phyloP scores from a whole-genome alignment of 768 basidiomycete genomes.

The Agrocybe chaxingu region DNA sequence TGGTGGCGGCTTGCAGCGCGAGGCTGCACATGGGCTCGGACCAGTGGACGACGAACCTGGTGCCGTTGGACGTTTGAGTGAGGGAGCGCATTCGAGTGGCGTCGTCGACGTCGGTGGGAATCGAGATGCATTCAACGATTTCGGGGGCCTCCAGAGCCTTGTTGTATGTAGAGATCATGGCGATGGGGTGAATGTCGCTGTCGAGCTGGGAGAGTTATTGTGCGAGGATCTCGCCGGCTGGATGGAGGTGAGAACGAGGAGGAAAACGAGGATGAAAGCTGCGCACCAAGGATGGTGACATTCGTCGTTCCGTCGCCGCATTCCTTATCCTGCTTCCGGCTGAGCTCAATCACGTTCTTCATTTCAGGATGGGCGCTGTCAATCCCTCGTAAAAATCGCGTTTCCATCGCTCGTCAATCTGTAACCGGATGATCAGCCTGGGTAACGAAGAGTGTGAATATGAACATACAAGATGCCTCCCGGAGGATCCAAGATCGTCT shows the following conservation, averaged over 20 bases:
- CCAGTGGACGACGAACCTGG: conserved; percentile 97
- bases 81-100: conserved; percentile 94
- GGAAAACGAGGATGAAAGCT: not conserved
- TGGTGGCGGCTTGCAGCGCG: conserved; percentile 88
- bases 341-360: conserved; percentile 99
- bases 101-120: conserved; percentile 80
- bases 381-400: no score
- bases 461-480: conserved; percentile 84
- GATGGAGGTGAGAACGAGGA: not conserved
- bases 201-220: conserved; percentile 92
- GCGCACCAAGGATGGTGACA: conserved; percentile 91
- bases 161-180: conserved; percentile 96
- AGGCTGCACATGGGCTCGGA: conserved; percentile 96
- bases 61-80: conserved; percentile 98
- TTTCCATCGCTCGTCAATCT: conserved; percentile 99
- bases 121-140: conserved; percentile 83
- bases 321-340: conserved; percentile 97
- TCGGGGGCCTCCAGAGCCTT: conserved; percentile 89
- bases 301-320: conserved; percentile 98
- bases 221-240: conserved; percentile 96
- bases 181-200: conserved; percentile 92
- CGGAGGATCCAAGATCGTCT: conserved; percentile 99
- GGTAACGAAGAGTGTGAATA: not conserved
- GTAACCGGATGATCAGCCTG: conserved; percentile 1
- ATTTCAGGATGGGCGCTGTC: conserved; percentile 98